Base-by-base conservation (phyloP, 805 yeast species). In the Yarrowia sp. region DNA sequence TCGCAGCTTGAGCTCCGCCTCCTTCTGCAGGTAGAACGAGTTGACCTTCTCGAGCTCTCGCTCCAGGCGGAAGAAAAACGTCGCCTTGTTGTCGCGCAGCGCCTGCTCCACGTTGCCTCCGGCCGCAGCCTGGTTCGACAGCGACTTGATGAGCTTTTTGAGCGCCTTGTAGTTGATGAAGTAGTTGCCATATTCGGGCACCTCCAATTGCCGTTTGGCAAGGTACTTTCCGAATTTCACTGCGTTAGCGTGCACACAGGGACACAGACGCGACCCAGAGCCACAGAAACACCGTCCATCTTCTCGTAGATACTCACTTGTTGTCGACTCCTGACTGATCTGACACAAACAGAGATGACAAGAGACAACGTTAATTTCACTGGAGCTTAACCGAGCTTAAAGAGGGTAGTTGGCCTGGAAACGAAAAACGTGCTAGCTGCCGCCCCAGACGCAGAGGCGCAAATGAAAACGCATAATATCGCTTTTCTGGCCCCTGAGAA, bases 41-140 rank as follows among this genome's bases (percentile, higher is more conserved):
- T 96, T 93, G 62, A 94, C 97, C 72, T 93, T 94, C 70, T 94
- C 99, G 67, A 94, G 79, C 71, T 94, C 99, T 70, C 99, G 83
- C 71, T 94, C 99, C 32, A 94, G 79, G 68, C 89, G 82, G 77
- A 94, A 94, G 76, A 88, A 88, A 72, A 84, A 84, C 1, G 94
- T 85, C 4, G 97, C 92, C 74, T 90, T 92, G 75, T 90, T 91
- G 67, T 90, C 97, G 70, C 91, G 93, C 44, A 94, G 77, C 1
- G 84, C 76, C 62, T 79, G 77, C 66, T 82, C 82, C 14, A 80
- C 76, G 64, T 65, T 58, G 9, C 61, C 61, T 14, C 67, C 69
- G 72, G 78, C 73, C 65, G 77, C 73, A 18, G 75, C 70, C 2
- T 80, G 80, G 5, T 73, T 78, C 3, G 89, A 88, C 47, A 93